phyloP scores from a whole-genome alignment of 2,329 filamentous ascomycete species.

The Immersiporthe knoxdaviesiana region DNA sequence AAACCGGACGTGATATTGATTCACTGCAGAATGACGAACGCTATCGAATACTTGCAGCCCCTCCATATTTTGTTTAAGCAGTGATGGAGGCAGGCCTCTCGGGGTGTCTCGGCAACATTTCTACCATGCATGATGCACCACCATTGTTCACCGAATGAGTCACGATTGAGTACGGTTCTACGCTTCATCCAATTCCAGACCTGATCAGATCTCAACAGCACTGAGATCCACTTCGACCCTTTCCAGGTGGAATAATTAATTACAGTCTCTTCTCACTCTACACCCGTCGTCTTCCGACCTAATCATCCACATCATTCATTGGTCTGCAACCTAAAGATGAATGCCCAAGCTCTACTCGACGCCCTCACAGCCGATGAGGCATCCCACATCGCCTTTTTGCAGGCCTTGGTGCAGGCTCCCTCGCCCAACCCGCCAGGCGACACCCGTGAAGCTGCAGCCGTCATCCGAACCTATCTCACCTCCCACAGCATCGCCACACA shows the following conservation, averaged over 20 bases:
- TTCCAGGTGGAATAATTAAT: no score
- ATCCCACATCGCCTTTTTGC: slow-evolving; percentile 19
- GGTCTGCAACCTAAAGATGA: slow-evolving; percentile 14
- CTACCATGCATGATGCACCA: background rate
- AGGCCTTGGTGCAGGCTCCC: slow-evolving; percentile 38
- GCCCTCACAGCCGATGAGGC: slow-evolving; percentile 21
- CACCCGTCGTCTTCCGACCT: background rate
- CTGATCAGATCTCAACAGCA: background rate
- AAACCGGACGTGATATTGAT: background rate
- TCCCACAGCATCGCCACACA: slow-evolving; percentile 32
- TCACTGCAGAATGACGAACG: background rate
- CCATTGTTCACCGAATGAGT: slow-evolving; percentile 4
- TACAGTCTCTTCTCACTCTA: background rate
- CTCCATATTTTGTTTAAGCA: background rate
- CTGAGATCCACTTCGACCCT: no score
- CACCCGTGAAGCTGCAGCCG: slow-evolving; percentile 40
- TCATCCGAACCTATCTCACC: slow-evolving; percentile 38
- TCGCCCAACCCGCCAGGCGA: slow-evolving; percentile 45
- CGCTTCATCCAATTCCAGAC: background rate
- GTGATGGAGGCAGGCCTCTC: background rate
- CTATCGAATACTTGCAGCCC: background rate
- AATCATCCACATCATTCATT: background rate
- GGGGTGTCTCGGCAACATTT: background rate
- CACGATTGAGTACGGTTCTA: background rate
- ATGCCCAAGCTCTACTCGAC: slow-evolving; percentile 27